phyloP scores from a whole-genome alignment of 2,329 filamentous ascomycete species.

The Macrophomina pseudophaseolina region DNA sequence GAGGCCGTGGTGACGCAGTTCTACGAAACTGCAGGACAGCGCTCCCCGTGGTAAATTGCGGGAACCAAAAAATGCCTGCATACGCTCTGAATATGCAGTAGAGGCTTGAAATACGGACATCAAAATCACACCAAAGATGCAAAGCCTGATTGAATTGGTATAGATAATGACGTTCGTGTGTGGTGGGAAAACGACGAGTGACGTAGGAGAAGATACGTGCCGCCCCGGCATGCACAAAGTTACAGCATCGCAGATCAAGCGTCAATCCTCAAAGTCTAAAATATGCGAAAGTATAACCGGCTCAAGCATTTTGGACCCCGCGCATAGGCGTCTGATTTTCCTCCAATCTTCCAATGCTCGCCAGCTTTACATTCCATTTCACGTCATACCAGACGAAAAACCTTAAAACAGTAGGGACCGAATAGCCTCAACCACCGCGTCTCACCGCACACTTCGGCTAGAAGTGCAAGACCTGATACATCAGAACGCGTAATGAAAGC shows the following conservation, averaged over 20 bases:
- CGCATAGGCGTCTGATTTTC: background rate
- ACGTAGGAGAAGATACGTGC: background rate
- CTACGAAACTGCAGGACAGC: background rate
- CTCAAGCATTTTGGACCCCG: background rate
- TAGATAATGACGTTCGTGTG: background rate
- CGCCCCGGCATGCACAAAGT: background rate
- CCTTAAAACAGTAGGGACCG: background rate
- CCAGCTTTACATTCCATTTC: background rate
- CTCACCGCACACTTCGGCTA: background rate
- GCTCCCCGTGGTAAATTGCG: background rate
- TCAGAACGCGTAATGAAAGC: background rate
- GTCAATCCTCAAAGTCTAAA: background rate
- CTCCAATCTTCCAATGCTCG: background rate
- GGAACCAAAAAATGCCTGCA: background rate
- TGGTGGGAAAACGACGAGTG: background rate
- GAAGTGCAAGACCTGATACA: background rate
- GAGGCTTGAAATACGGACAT: no score
- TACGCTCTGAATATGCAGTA: no score
- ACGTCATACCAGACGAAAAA: background rate
- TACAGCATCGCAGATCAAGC: background rate
- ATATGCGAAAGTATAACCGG: background rate
- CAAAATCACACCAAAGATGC: no score
- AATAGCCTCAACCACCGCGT: background rate
- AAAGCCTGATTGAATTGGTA: no score
- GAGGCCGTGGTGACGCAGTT: background rate